Evolutionary conservation across 352 stramenopile species (phyloP).

Genomic region (Phytopythium helicoides): DNA sequence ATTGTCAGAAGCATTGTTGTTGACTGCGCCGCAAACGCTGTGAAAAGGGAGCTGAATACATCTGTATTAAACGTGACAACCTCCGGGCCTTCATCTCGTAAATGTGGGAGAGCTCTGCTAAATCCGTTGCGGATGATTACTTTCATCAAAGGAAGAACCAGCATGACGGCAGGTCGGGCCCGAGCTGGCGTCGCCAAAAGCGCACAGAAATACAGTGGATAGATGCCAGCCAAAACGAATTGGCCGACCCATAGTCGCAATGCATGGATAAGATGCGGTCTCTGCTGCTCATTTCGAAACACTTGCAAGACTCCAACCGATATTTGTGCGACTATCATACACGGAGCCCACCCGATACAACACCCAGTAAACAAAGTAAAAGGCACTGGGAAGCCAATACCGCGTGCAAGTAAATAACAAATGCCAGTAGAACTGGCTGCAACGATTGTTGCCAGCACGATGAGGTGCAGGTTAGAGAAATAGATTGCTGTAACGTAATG

Average conservation of each 20-base stretch:
- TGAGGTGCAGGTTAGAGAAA: neutral
- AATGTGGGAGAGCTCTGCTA: constrained; percentile 8
- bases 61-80: constrained; percentile 17
- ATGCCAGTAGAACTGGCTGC: neutral
- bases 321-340: constrained; percentile 10
- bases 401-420: neutral
- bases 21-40: constrained; percentile 23
- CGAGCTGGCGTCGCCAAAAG: constrained; percentile 7
- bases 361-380: neutral
- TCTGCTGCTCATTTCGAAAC: constrained; percentile 3
- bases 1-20: constrained; percentile 13
- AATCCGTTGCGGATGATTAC: constrained; percentile 12
- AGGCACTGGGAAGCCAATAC: constrained; percentile 3
- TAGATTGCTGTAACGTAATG: neutral
- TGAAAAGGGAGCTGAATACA: constrained; percentile 23
- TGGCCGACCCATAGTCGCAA: constrained; percentile 16
- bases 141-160: constrained; percentile 17
- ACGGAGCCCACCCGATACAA: constrained; percentile 5
- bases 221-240: constrained; percentile 5
- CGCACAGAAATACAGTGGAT: constrained; percentile 17
- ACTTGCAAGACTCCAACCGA: constrained; percentile 5
- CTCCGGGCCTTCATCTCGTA: constrained; percentile 15
- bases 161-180: constrained; percentile 7
- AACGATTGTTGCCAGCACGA: neutral
- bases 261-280: constrained; percentile 7